Percentiles rank a stretch among this genome's conserved stretches.
phyloP scores from a whole-genome alignment of 2,329 filamentous ascomycete genomes.

The Chaetomium strumarium region DNA sequence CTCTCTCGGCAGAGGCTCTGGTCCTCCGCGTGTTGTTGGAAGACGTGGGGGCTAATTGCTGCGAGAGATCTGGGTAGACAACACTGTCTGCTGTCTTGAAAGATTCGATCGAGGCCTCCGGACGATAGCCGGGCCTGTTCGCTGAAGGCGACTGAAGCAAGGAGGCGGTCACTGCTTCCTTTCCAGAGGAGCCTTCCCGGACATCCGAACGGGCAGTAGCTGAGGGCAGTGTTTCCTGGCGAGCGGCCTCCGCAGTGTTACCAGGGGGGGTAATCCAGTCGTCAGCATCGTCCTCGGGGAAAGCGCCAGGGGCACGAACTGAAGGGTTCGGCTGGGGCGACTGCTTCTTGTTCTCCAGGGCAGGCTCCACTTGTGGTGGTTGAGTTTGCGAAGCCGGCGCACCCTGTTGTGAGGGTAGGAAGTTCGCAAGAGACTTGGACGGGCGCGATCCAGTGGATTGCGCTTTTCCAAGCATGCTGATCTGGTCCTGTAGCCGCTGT shows the following conservation, averaged over 20 bases:
- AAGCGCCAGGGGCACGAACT: slow-evolving; percentile 49
- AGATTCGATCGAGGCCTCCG: slow-evolving; percentile 44
- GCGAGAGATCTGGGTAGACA: slow-evolving; percentile 43
- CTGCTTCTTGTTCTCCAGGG: slow-evolving; percentile 24
- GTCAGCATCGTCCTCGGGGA: slow-evolving; percentile 54
- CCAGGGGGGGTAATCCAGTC: slow-evolving; percentile 57
- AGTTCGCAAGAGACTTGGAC: slow-evolving; percentile 43
- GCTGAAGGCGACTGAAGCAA: slow-evolving; percentile 51
- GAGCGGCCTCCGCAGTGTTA: slow-evolving; percentile 32
- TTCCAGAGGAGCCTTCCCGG: slow-evolving; percentile 51
- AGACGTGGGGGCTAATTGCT: slow-evolving; percentile 30
- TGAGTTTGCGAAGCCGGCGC: slow-evolving; percentile 27
- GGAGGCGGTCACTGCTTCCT: slow-evolving; percentile 42
- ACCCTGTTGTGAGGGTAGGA: slow-evolving; percentile 31
- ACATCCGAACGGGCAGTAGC: slow-evolving; percentile 56
- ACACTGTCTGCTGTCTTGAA: slow-evolving; percentile 34
- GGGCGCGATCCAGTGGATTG: slow-evolving; percentile 43
- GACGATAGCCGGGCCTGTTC: slow-evolving; percentile 39
- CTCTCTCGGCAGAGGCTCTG: slow-evolving; percentile 54
- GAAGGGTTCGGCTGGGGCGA: slow-evolving; percentile 29
- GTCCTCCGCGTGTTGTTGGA: slow-evolving; percentile 42
- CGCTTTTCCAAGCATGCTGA: slow-evolving; percentile 63
- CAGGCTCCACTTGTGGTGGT: slow-evolving; percentile 13
- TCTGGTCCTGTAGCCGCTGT: slow-evolving; percentile 85
- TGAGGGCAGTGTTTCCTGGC: slow-evolving; percentile 41